Evolutionary conservation across 2,329 filamentous ascomycete genomes (phyloP).

Genomic region (Simplicillium sp.): DNA sequence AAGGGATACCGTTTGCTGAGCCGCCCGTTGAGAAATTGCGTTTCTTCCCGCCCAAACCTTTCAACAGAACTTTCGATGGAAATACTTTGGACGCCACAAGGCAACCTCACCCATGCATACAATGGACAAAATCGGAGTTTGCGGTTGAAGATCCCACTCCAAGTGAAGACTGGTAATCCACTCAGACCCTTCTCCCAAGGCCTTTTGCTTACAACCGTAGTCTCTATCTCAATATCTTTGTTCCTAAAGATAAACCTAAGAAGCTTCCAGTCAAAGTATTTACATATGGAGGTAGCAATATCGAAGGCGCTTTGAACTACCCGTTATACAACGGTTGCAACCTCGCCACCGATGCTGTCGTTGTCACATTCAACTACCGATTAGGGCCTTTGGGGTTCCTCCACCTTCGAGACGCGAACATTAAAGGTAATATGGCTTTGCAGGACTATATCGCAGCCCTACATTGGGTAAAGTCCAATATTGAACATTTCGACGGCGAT

Average conservation of each 20-base stretch:
- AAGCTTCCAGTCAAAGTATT: slow-evolving; percentile 11
- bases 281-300: slow-evolving; percentile 8
- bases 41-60: slow-evolving; percentile 8
- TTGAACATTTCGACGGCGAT: neutral
- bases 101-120: slow-evolving; percentile 6
- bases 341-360: slow-evolving; percentile 20
- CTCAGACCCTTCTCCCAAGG: neutral
- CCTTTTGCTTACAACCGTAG: neutral
- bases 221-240: slow-evolving; percentile 9
- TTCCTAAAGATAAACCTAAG: slow-evolving; percentile 2
- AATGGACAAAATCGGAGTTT: slow-evolving; percentile 4
- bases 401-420: slow-evolving; percentile 9
- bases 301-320: slow-evolving; percentile 5
- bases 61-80: slow-evolving; percentile 1
- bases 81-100: slow-evolving; percentile 7
- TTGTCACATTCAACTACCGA: slow-evolving; percentile 27
- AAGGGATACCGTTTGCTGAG: slow-evolving; percentile 11
- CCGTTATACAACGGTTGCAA: slow-evolving; percentile 11
- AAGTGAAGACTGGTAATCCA: slow-evolving; percentile 10
- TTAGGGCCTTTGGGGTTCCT: slow-evolving; percentile 27
- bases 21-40: slow-evolving; percentile 8
- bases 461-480: neutral
- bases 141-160: slow-evolving; percentile 2
- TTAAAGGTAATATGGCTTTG: slow-evolving; percentile 6
- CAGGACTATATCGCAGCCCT: slow-evolving; percentile 2